Conservation (phyloP, 2,329 filamentous ascomycete species). For the Hymenoscyphus albidus region DNA sequence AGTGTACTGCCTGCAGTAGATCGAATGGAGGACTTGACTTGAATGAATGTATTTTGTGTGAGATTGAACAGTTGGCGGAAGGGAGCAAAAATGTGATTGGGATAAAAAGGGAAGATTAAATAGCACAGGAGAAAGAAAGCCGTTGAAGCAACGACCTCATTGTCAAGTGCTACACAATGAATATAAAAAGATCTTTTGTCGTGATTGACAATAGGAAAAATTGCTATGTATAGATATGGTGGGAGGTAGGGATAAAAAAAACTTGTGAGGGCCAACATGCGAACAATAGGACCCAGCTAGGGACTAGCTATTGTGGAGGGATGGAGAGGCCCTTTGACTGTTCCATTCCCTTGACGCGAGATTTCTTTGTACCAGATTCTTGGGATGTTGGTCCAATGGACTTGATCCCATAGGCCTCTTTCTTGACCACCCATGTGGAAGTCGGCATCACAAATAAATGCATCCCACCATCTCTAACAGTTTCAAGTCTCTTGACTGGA, state of each 20-base stretch:
- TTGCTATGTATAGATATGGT: constrained; percentile 25
- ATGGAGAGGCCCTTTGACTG: constrained; percentile 21
- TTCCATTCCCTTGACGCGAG: constrained; percentile 18
- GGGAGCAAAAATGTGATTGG: constrained; percentile 16
- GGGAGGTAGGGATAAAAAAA: constrained; percentile 14
- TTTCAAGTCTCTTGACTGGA: constrained; percentile 26
- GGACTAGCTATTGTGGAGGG: constrained; percentile 13
- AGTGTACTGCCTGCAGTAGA: constrained; percentile 33
- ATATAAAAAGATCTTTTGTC: constrained; percentile 20
- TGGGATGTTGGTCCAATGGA: constrained; percentile 18
- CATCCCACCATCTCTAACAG: neutral
- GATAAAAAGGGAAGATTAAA: constrained; percentile 13
- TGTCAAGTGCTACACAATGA: constrained; percentile 25
- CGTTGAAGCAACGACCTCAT: constrained; percentile 24
- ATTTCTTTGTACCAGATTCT: constrained; percentile 17
- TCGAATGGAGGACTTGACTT: constrained; percentile 14
- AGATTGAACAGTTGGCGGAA: constrained; percentile 24
- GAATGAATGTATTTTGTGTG: constrained; percentile 8
- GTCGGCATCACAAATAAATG: neutral
- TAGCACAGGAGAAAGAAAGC: constrained; percentile 14
- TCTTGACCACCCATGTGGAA: constrained; percentile 14
- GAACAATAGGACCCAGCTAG: neutral
- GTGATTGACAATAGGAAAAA: constrained; percentile 25
- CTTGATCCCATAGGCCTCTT: constrained; percentile 13
- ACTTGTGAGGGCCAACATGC: constrained; percentile 15